Evolutionary conservation across 2,329 filamentous ascomycete species (phyloP).

Genomic region (Cladosporium sp.): DNA sequence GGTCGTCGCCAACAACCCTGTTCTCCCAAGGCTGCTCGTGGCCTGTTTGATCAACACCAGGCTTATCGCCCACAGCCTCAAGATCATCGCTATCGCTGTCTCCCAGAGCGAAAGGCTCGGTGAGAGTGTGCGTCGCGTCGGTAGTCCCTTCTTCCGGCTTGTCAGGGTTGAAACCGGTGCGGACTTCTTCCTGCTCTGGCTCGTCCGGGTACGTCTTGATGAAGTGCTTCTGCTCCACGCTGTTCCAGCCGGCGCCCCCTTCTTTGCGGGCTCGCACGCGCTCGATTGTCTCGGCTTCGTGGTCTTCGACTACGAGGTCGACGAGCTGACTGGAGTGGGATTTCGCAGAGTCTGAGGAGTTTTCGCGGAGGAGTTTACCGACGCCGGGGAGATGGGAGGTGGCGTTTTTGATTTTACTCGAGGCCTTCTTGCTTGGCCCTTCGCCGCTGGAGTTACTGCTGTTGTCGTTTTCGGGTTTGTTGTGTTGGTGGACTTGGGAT

Average conservation of each 20-base stretch:
- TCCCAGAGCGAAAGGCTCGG: constrained; percentile 46
- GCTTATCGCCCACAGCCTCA: constrained; percentile 21
- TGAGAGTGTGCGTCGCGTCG: constrained; percentile 46
- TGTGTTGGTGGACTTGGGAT: constrained; percentile 42
- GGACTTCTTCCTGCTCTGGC: constrained; percentile 51
- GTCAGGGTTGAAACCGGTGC: constrained; percentile 57
- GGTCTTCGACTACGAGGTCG: constrained; percentile 67
- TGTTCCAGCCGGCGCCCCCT: constrained; percentile 62
- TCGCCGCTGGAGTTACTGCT: constrained; percentile 28
- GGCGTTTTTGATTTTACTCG: constrained; percentile 12
- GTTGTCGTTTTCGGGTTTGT: constrained; percentile 26
- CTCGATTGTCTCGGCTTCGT: constrained; percentile 61
- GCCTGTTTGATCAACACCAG: constrained; percentile 29
- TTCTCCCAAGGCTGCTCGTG: constrained; percentile 35
- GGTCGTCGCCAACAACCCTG: neutral
- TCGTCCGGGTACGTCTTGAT: constrained; percentile 54
- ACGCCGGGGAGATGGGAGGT: constrained; percentile 36
- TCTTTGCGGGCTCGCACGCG: constrained; percentile 63
- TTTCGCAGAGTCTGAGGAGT: constrained; percentile 50
- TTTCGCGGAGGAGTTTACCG: constrained; percentile 44
- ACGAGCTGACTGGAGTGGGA: constrained; percentile 62
- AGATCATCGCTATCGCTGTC: constrained; percentile 41
- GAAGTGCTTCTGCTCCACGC: constrained; percentile 55
- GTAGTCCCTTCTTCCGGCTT: constrained; percentile 44
- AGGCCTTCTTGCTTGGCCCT: neutral